Evolutionary conservation across 176 grass and related monocot genomes (phyloP).

Genomic region (Themeda triandra): DNA sequence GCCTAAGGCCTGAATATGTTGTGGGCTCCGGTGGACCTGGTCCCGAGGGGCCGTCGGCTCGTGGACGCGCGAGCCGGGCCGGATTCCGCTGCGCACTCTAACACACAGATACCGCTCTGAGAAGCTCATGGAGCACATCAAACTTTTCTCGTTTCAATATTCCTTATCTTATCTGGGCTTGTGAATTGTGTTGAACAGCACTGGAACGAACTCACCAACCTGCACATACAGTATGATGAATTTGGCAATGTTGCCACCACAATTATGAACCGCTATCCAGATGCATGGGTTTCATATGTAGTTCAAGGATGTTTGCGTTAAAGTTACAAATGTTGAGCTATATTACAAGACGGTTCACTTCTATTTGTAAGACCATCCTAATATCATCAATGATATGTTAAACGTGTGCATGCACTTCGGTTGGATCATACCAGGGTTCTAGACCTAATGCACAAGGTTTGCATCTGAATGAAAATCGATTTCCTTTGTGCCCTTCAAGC

Average conservation of each 20-base stretch:
- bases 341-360: constrained; percentile 98
- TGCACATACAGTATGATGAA: constrained; percentile 90
- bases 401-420: constrained; percentile 84
- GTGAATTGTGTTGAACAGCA: constrained; percentile 98
- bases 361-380: constrained; percentile 94
- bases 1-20: no score
- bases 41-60: no score
- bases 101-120: constrained; percentile 66
- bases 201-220: constrained; percentile 94
- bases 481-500: background rate
- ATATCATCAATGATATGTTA: constrained; percentile 92
- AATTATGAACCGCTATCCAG: constrained; percentile 96
- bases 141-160: constrained; percentile 95
- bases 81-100: no score
- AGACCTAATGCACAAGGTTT: constrained; percentile 91
- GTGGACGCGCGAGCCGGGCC: no score
- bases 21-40: no score
- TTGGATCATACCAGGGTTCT: constrained; percentile 92
- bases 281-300: constrained; percentile 99
- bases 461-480: background rate
- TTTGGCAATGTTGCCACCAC: constrained; percentile 96
- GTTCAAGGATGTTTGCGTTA: constrained; percentile 89
- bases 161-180: constrained; percentile 84
- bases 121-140: constrained; percentile 99
- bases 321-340: constrained; percentile 93